Evolutionary conservation across 2,329 filamentous ascomycete genomes (phyloP), one percentile per base, ranked within the genome.

Genomic region (Parastagonospora nodorum): DNA sequence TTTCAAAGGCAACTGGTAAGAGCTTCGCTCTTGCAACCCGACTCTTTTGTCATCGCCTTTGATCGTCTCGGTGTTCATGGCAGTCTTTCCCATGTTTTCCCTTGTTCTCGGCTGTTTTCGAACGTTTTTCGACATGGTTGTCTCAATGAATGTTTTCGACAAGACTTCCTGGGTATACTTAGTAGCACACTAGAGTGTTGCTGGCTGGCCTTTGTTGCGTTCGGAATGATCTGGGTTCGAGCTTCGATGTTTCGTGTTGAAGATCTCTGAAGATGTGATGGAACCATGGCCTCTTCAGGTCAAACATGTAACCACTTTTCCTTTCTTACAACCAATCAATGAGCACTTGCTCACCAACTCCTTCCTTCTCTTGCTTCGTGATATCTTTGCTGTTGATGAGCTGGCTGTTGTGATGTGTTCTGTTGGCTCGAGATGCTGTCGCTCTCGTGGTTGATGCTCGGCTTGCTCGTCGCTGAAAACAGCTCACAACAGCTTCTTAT

Each of bases 191-290:
- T 48, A 50, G 44, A 31, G 33, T 31, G 36, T 55, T 42, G 45
- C 40, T 47, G 44, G 49, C 36, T 51, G 19, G 19, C 50, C 45
- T 56, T 55, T 37, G 36, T 30, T 42, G 24, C 50, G 37, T 48
- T 51, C 44, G 47, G 30, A 33, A 48, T 35, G 50, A 55, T 47
- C 48, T 60, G 51, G 51, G 48, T 55, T 47, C 53, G 50, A 50
- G 43, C 39, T 51, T 46, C 44, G 14, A 16, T 40, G 33, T 40
- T 40, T 46, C 36, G 33, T 28, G 33, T 40, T 39, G 48, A 62
- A 33, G 24, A 54, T 57, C 44, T 65, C 57, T 58, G 60, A 57
- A 48, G 45, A 51, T 15, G 43, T 58, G 57, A 56, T 53, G 57
- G 55, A 53, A 29, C 29, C 45, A 51, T 44, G 48, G 45, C 41